These are phyloP conservation scores for Colletotrichum cereale DNA, from an alignment of 2,329 filamentous ascomycete genomes.

Conservation along the genomic window DNA sequence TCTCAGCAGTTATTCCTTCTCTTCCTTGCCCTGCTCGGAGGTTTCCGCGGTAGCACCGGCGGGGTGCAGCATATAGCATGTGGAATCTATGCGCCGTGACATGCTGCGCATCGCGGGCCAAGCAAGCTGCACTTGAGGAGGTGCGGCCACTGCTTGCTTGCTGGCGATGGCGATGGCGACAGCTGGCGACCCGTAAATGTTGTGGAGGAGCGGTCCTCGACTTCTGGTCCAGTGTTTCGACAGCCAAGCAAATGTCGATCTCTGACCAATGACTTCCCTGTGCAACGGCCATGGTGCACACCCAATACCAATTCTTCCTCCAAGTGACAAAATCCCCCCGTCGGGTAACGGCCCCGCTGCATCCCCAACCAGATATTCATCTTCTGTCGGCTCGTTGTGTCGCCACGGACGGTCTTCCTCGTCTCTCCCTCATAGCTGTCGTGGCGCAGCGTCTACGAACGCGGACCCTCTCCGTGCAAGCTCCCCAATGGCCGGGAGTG, in stretches of 20 bases:
- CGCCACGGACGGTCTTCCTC: background rate
- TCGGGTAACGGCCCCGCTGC: constrained; percentile 19
- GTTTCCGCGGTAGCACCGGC: constrained; percentile 15
- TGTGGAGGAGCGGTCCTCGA: constrained; percentile 25
- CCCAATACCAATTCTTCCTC: constrained; percentile 16
- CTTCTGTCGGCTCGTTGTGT: constrained; percentile 4
- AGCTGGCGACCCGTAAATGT: constrained; percentile 33
- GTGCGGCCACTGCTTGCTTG: background rate
- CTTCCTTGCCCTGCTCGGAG: background rate
- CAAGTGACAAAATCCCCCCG: constrained; percentile 6
- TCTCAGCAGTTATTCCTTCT: background rate
- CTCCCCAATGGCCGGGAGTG: constrained; percentile 22
- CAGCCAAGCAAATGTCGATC: constrained; percentile 12
- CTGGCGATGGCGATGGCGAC: constrained; percentile 16
- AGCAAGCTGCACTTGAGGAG: constrained; percentile 1
- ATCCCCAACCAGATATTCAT: background rate
- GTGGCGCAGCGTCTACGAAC: constrained; percentile 15
- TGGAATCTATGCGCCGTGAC: constrained; percentile 19
- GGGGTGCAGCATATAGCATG: constrained; percentile 16
- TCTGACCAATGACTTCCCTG: constrained; percentile 23
- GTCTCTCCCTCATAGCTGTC: constrained; percentile 9
- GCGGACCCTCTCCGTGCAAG: constrained; percentile 21
- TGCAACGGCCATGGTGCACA: constrained; percentile 18
- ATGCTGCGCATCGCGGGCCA: constrained; percentile 17
- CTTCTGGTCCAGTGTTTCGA: constrained; percentile 16